phyloP scores from a whole-genome alignment of 331 rosid genomes.

The Rhamnella rubrinervis region DNA sequence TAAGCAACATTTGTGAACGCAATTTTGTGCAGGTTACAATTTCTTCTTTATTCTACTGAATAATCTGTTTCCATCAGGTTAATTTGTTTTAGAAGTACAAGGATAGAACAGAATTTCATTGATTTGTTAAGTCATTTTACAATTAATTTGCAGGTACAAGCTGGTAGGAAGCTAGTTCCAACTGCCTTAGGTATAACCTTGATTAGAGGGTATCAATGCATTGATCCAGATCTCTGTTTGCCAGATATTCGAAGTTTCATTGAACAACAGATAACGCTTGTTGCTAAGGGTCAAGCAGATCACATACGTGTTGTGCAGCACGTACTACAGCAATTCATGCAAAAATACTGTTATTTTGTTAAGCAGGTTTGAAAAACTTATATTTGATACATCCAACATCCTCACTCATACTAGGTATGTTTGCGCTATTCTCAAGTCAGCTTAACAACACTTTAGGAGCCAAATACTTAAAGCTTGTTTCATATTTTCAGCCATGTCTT shows the following conservation, averaged over 20 bases:
- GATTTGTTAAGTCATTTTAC: conserved; percentile 24
- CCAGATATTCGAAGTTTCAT: conserved; percentile 99
- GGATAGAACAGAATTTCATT: conserved; percentile 1
- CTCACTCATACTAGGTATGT: background rate
- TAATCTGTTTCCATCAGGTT: conserved; percentile 14
- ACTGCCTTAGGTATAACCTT: conserved; percentile 83
- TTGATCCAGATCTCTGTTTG: conserved; percentile 94
- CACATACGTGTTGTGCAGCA: conserved; percentile 78
- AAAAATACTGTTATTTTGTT: conserved; percentile 84
- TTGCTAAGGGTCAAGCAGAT: conserved; percentile 87
- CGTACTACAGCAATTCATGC: conserved; percentile 81
- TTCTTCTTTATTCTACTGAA: conserved; percentile 17
- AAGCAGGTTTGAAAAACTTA: conserved; percentile 56
- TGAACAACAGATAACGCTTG: conserved; percentile 92
- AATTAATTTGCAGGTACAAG: conserved; percentile 73
- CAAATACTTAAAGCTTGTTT: background rate
- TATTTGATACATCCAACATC: background rate
- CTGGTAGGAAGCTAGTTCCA: conserved; percentile 87
- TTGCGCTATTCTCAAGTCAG: background rate
- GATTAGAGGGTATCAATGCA: conserved; percentile 91
- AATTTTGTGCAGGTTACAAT: conserved; percentile 88
- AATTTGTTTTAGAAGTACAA: background rate
- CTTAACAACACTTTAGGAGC: conserved; percentile 1
- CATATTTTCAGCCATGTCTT: background rate
- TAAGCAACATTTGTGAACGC: conserved; percentile 95